Percentiles rank a stretch among this genome's conserved stretches.
phyloP scores from a whole-genome alignment of 352 stramenopile genomes.

The Phytophthora vignae region DNA sequence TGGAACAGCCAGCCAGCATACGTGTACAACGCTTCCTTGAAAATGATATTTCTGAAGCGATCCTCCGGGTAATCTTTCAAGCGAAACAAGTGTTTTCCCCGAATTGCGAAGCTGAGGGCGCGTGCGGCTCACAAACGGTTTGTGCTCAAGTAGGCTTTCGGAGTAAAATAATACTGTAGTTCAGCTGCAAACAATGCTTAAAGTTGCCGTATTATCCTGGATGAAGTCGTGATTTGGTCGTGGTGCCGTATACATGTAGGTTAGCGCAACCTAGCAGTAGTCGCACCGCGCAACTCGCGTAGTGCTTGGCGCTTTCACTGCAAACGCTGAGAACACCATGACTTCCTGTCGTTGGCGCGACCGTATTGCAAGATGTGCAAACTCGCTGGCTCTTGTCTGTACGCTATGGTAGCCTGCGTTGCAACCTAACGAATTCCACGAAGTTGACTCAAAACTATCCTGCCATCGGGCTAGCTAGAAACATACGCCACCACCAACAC shows the following conservation, averaged over 20 bases:
- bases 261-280: too few species aligned
- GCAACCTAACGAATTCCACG: background rate
- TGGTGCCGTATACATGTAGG: too few species aligned
- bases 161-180: too few species aligned
- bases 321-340: too few species aligned
- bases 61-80: conserved; percentile 6
- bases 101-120: conserved; percentile 7
- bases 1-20: background rate
- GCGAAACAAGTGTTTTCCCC: conserved; percentile 28
- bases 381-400: background rate
- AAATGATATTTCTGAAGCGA: background rate
- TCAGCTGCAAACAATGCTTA: too few species aligned
- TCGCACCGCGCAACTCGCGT: too few species aligned
- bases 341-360: too few species aligned
- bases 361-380: too few species aligned
- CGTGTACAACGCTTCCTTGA: background rate
- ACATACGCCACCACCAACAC: background rate
- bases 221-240: too few species aligned
- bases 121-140: background rate
- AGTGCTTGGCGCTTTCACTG: too few species aligned
- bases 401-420: background rate
- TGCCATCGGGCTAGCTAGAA: background rate
- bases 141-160: background rate
- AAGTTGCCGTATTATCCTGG: too few species aligned
- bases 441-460: background rate